phyloP scores from a whole-genome alignment of 2,329 filamentous ascomycete genomes.

The Exophiala viscosa region DNA sequence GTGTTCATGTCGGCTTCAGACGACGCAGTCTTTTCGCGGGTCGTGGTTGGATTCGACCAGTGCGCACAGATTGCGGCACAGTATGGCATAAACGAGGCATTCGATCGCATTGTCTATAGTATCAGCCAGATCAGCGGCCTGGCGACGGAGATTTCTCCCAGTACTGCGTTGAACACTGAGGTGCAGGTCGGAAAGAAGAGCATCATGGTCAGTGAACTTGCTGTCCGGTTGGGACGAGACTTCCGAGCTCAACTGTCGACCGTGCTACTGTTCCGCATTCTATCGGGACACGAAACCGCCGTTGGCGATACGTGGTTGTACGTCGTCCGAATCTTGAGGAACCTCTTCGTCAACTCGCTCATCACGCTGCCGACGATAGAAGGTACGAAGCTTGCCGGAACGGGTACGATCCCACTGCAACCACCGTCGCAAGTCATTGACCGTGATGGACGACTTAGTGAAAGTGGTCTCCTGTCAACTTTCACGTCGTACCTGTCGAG shows the following conservation, averaged over 20 bases:
- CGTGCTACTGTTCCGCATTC: conserved; percentile 88
- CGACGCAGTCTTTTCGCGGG: conserved; percentile 87
- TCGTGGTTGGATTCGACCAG: conserved; percentile 93
- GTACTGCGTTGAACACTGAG: conserved; percentile 88
- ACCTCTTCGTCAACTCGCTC: conserved; percentile 92
- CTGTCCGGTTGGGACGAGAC: conserved; percentile 90
- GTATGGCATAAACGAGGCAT: conserved; percentile 75
- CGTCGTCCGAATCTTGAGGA: conserved; percentile 88
- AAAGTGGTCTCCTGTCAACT: conserved; percentile 85
- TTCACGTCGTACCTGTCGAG: conserved; percentile 98
- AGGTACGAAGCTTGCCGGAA: conserved; percentile 39
- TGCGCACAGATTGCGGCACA: conserved; percentile 88
- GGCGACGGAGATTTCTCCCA: conserved; percentile 69
- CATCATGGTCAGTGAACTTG: conserved; percentile 97
- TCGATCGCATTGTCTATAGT: conserved; percentile 90
- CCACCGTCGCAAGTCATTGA: conserved; percentile 91
- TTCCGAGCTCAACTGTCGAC: conserved; percentile 91
- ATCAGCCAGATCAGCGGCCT: conserved; percentile 87
- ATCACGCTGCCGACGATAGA: conserved; percentile 63
- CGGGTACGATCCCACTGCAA: conserved; percentile 82
- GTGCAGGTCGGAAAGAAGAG: conserved; percentile 80
- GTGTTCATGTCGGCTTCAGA: conserved; percentile 99
- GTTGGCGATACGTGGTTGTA: conserved; percentile 59
- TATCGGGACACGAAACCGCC: conserved; percentile 76
- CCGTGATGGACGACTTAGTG: conserved; percentile 69